Evolutionary conservation across 2,329 filamentous ascomycete genomes (phyloP), one percentile per base, ranked within the genome.

Genomic region (Sclerotinia trifoliorum): DNA sequence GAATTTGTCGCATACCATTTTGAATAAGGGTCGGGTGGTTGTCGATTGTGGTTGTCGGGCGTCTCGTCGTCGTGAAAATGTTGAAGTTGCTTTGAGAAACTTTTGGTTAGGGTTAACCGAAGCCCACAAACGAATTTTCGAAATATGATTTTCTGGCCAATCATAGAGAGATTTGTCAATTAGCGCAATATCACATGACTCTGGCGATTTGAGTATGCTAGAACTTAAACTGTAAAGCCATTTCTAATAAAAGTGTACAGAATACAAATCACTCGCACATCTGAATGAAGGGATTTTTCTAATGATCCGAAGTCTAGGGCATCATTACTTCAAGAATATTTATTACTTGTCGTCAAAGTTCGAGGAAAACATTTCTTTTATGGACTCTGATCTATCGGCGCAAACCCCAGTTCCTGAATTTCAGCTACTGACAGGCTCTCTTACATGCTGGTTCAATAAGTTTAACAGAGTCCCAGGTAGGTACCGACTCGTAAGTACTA

Each of bases 31-130:
- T 68, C 66, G 60, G 54, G 66, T 68, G 42, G 66, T 68, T 68
- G 66, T 68, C 66, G 66, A 68, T 68, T 68, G 44, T 67, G 49
- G 19, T 67, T 67, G 65, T 61, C 60, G 65, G 65, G 65, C 65
- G 65, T 67, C 54, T 67, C 65, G 65, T 67, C 65, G 56, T 67
- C 56, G 65, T 67, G 56, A 67, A 63, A 67, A 54, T 62, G 52
- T 67, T 62, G 65, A 63, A 62, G 56, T 67, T 67, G 65, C 60
- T 67, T 54, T 48, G 42, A 35, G 54, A 58, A 67, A 67, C 63
- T 65, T 65, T 65, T 65, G 58, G 39, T 61, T 54, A 67, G 65
- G 57, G 56, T 61, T 62, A 63, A 49, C 56, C 60, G 60, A 49
- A 67, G 65, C 65, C 65, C 65, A 67, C 65, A 67, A 67, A 67